Evolutionary conservation across 1,284 basidiomycete species (phyloP).

Genomic region (Ceratobasidium sp.): DNA sequence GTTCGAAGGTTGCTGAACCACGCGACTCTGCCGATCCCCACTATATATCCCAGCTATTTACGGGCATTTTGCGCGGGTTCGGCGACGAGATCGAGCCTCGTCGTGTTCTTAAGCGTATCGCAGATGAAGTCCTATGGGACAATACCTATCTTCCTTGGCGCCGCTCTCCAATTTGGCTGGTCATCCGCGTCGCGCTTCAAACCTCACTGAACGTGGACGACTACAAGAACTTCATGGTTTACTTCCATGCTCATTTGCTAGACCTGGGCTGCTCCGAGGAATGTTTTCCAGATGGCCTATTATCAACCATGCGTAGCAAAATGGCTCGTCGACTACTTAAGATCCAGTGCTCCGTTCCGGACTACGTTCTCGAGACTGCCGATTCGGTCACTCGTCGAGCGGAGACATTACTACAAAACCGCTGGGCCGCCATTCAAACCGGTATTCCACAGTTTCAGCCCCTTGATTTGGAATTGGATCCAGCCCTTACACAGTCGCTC

Average conservation of each 20-base stretch:
- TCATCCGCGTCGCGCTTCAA: slow-evolving; percentile 65
- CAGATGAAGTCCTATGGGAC: slow-evolving; percentile 62
- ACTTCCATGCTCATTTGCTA: slow-evolving; percentile 59
- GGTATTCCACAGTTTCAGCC: not conserved
- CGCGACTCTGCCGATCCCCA: slow-evolving; percentile 60
- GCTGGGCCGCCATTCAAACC: slow-evolving; percentile 55
- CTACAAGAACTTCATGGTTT: slow-evolving; percentile 67
- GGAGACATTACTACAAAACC: slow-evolving; percentile 51
- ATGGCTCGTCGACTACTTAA: slow-evolving; percentile 60
- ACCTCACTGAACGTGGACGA: slow-evolving; percentile 55
- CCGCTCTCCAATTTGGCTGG: slow-evolving; percentile 62
- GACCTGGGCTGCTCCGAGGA: not conserved
- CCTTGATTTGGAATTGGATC: slow-evolving; percentile 47
- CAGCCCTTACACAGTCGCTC: slow-evolving; percentile 56
- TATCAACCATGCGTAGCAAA: slow-evolving; percentile 59
- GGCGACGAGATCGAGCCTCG: slow-evolving; percentile 54
- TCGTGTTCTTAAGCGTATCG: slow-evolving; percentile 60
- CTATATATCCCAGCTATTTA: slow-evolving; percentile 63
- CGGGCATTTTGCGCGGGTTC: slow-evolving; percentile 61
- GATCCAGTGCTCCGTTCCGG: slow-evolving; percentile 53
- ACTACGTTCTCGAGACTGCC: slow-evolving; percentile 51
- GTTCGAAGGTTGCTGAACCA: slow-evolving; percentile 51
- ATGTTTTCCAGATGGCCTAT: slow-evolving; percentile 55
- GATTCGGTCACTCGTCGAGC: slow-evolving; percentile 46
- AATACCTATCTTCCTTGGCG: slow-evolving; percentile 41